phyloP scores from a whole-genome alignment of 352 stramenopile species.

The Phytophthora sojae region DNA sequence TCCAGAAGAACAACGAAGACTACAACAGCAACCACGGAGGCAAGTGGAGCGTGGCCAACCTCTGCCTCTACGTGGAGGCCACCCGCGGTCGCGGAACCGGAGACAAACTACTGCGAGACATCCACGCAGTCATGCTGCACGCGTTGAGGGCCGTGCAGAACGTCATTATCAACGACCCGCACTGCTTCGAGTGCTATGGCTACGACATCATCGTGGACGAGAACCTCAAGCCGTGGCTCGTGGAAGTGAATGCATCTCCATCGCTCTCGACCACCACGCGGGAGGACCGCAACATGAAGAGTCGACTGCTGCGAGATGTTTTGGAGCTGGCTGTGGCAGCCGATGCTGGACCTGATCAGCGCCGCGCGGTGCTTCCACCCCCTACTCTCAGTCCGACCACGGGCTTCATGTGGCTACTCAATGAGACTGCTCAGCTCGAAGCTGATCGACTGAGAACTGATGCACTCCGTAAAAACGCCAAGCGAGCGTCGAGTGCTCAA shows the following conservation, averaged over 20 bases:
- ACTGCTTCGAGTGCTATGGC: conserved; percentile 96
- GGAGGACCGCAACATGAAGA: conserved; percentile 86
- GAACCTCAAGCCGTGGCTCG: conserved; percentile 93
- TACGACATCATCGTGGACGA: conserved; percentile 96
- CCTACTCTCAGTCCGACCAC: conserved; percentile 64
- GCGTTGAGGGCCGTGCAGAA: conserved; percentile 89
- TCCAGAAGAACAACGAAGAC: conserved; percentile 92
- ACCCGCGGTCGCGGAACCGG: conserved; percentile 60
- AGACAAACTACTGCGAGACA: conserved; percentile 70
- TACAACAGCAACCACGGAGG: conserved; percentile 92
- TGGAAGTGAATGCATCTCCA: conserved; percentile 89
- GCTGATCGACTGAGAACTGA: conserved; percentile 53
- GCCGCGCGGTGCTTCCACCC: conserved; percentile 42
- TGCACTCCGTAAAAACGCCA: conserved; percentile 55
- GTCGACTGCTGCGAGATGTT: conserved; percentile 71
- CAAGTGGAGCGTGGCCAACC: conserved; percentile 91
- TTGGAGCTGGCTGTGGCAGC: conserved; percentile 66
- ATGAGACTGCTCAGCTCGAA: conserved; percentile 65
- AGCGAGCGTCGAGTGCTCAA: conserved; percentile 49
- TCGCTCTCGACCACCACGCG: conserved; percentile 75
- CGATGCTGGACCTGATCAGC: conserved; percentile 56
- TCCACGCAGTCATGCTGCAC: conserved; percentile 88
- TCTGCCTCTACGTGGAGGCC: conserved; percentile 87
- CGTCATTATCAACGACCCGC: conserved; percentile 94
- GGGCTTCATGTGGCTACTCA: conserved; percentile 78